These are phyloP conservation scores for Venturia effusa DNA, from an alignment of 2,329 filamentous ascomycete species.

Conservation along the genomic window DNA sequence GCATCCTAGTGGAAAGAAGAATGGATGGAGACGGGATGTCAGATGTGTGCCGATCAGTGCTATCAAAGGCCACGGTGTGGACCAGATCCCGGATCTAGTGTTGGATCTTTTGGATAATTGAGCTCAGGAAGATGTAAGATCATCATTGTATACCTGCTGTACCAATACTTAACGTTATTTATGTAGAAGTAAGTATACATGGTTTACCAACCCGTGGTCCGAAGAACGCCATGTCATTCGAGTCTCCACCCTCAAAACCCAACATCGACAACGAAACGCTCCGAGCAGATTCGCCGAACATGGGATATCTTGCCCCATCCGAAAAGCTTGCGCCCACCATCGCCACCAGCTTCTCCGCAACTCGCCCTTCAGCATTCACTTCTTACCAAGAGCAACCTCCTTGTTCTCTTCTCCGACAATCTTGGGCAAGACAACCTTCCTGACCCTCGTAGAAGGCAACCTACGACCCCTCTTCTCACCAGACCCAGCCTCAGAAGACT, in stretches of 20 bases:
- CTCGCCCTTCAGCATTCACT: neutral
- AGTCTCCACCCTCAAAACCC: no score
- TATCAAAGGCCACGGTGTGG: constrained; percentile 74
- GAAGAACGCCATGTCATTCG: no score
- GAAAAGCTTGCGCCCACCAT: neutral
- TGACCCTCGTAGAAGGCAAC: neutral
- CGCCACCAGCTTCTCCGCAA: neutral
- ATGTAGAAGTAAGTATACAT: constrained; percentile 1
- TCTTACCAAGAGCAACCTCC: neutral
- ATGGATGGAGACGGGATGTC: constrained; percentile 47
- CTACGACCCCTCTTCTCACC: neutral
- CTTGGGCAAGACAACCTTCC: neutral
- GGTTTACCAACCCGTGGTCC: neutral
- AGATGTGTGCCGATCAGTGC: constrained; percentile 78
- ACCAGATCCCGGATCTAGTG: constrained; percentile 61
- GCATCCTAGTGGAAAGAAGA: constrained; percentile 62
- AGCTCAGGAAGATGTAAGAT: neutral
- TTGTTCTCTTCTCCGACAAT: neutral
- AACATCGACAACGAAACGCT: no score
- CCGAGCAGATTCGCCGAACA: no score
- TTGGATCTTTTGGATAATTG: constrained; percentile 45
- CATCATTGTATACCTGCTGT: neutral
- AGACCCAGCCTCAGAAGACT: neutral
- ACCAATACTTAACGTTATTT: neutral
- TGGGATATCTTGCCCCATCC: no score